phyloP scores from a whole-genome alignment of 371 early-diverging fungal species.

The Phascolomyces articulosus region DNA sequence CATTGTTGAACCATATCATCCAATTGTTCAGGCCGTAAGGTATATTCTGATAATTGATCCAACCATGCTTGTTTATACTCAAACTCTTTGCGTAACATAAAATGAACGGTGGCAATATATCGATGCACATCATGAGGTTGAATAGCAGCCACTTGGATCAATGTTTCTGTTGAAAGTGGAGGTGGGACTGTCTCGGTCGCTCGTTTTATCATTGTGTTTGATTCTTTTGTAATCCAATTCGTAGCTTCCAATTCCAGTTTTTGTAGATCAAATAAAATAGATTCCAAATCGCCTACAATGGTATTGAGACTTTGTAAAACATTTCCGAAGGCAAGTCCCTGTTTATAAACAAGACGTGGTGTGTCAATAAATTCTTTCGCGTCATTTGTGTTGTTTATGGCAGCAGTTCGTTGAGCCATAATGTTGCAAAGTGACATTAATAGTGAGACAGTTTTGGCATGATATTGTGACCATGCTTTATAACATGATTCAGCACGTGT shows the following conservation, averaged over 20 bases:
- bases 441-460: slow-evolving; percentile 7
- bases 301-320: background rate
- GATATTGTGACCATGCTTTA: slow-evolving; percentile 9
- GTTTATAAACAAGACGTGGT: slow-evolving; percentile 9
- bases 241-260: slow-evolving; percentile 1
- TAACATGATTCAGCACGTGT: slow-evolving; percentile 17
- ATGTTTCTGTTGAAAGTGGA: slow-evolving; percentile 16
- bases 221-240: slow-evolving; percentile 5
- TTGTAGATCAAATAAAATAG: slow-evolving; percentile 6
- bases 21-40: background rate
- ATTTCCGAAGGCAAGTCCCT: slow-evolving; percentile 4
- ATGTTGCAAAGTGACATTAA: slow-evolving; percentile 5
- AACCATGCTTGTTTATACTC: slow-evolving; percentile 9
- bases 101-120: slow-evolving; percentile 4
- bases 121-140: slow-evolving; percentile 8
- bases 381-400: background rate
- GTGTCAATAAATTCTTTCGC: background rate
- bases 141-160: slow-evolving; percentile 15
- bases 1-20: slow-evolving; percentile 3
- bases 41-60: background rate
- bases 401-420: slow-evolving; percentile 5
- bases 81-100: slow-evolving; percentile 6
- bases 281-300: background rate
- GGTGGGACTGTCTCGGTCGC: background rate
- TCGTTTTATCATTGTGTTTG: background rate